phyloP scores from a whole-genome alignment of 73 alveolate species.

The Tetrahymena malaccensis region DNA sequence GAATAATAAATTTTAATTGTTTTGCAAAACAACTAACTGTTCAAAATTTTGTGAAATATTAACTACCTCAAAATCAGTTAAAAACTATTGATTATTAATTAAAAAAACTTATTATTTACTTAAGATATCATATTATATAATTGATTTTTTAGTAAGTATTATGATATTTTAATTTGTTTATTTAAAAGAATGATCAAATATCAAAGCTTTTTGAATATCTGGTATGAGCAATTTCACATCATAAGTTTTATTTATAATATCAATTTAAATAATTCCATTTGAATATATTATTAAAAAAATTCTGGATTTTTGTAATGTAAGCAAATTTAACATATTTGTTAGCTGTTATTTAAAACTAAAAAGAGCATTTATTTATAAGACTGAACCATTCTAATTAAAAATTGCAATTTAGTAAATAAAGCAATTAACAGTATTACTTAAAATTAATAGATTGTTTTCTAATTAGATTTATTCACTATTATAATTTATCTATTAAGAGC shows the following conservation, averaged over 20 bases:
- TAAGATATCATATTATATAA: too few species aligned
- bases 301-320: background rate
- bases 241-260: too few species aligned
- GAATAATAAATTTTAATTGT: too few species aligned
- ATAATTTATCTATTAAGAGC: background rate
- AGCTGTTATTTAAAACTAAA: background rate
- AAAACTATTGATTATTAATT: too few species aligned
- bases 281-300: background rate
- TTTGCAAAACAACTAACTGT: background rate
- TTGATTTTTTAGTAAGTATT: background rate
- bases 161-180: too few species aligned
- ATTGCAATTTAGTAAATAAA: background rate
- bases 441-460: too few species aligned
- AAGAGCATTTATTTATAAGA: background rate
- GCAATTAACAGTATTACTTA: background rate
- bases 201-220: background rate
- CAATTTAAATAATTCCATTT: background rate
- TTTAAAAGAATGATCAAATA: too few species aligned
- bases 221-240: background rate
- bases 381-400: background rate
- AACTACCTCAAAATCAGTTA: background rate
- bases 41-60: background rate
- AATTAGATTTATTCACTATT: background rate
- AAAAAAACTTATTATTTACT: too few species aligned
- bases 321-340: background rate